A percentile compares a stretch with the other conserved stretches of the same genome.
Evolutionary conservation across 345 rosid species (phyloP).

Genomic region (Populus euphratica): DNA sequence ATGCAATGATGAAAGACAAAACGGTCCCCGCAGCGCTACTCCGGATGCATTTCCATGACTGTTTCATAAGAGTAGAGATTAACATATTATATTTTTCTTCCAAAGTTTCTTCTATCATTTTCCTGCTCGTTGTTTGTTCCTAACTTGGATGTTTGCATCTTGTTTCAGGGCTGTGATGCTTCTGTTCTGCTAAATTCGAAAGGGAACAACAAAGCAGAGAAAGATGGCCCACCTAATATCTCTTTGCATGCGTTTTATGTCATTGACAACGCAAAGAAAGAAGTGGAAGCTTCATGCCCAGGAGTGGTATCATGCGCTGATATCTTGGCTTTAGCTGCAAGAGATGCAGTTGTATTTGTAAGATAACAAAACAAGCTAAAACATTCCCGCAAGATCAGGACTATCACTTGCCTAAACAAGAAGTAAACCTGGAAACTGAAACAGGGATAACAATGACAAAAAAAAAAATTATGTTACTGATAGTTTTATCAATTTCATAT

Average conservation of each 20-base stretch:
- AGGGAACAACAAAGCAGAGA: conserved; percentile 41
- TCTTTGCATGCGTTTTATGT: conserved; percentile 46
- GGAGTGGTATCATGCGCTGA: conserved; percentile 50
- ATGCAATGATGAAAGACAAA: conserved; percentile 31
- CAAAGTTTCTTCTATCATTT: neutral
- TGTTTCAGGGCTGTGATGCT: conserved; percentile 42
- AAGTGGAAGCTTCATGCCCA: conserved; percentile 39
- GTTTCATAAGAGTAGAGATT: conserved; percentile 38
- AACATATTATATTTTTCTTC: neutral
- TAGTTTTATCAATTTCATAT: conserved; percentile 7
- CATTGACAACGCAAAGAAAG: conserved; percentile 43
- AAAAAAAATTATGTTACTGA: neutral
- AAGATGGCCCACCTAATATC: conserved; percentile 41
- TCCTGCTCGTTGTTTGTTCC: neutral
- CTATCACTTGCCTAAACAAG: neutral
- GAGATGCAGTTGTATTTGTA: conserved; percentile 44
- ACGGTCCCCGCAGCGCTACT: conserved; percentile 45
- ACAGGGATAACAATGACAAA: neutral
- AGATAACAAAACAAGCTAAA: conserved; percentile 11
- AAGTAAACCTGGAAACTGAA: neutral
- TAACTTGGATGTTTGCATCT: neutral
- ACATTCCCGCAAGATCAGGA: neutral
- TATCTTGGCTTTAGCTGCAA: conserved; percentile 46
- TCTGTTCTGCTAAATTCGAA: conserved; percentile 37
- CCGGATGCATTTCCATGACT: conserved; percentile 54